Percentiles rank a stretch among this genome's conserved stretches.
Evolutionary conservation across 2,329 filamentous ascomycete species (phyloP).

Genomic region (Penicillium vulpinum): DNA sequence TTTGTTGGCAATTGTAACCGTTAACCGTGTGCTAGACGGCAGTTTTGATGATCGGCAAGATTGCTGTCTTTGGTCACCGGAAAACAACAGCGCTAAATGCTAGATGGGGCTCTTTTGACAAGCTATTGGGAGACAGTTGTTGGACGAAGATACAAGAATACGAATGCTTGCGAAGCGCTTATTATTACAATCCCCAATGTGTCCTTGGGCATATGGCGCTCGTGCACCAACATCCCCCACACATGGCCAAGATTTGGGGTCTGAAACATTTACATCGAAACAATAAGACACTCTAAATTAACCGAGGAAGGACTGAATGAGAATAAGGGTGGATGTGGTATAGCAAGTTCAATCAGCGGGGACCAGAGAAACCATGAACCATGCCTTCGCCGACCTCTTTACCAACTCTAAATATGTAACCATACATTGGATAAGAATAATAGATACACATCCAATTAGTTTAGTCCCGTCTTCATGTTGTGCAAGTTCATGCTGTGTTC

Average conservation of each 20-base stretch:
- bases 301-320: neutral
- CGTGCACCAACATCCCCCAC: neutral
- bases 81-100: constrained; percentile 5
- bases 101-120: neutral
- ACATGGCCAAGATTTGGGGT: neutral
- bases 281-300: neutral
- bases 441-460: neutral
- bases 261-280: neutral
- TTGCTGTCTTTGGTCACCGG: neutral
- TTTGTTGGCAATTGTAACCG: neutral
- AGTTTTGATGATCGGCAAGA: neutral
- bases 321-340: neutral
- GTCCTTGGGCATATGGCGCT: no score
- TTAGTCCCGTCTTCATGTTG: neutral
- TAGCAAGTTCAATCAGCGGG: neutral
- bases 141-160: neutral
- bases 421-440: neutral
- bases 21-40: neutral
- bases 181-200: neutral
- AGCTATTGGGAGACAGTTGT: neutral
- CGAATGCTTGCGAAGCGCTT: neutral
- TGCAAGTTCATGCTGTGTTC: neutral
- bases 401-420: neutral
- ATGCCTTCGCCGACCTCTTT: constrained; percentile 2
- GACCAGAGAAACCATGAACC: constrained; percentile 11